Evolutionary conservation across 345 rosid genomes (phyloP), one percentile per base, ranked within the genome.

Genomic region (Pugionium dolabratum): DNA sequence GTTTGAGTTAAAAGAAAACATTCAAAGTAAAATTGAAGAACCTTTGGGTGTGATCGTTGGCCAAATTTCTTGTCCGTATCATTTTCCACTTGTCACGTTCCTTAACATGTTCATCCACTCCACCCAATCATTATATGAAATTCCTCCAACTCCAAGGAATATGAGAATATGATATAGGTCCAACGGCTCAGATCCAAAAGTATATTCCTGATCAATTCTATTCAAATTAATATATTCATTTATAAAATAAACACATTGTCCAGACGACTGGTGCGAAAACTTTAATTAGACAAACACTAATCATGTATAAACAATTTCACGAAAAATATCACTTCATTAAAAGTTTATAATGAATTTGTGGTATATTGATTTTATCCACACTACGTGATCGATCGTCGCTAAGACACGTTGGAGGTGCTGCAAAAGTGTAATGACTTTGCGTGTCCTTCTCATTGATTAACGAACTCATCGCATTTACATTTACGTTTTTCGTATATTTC

Each of bases 11-110:
- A 33, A 41, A 33, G 40, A 48, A 32, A 48, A 55, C 52, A 62
- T 63, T 62, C 51, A 71, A 18, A 7, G 51, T 71, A 47, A 2
- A 53, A n/a, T 18, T 50, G 36, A 7, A 60, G 39, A 69, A 69
- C 60, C 54, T 52, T 59, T 69, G 61, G 74, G 47, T 69, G 54
- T 60, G 67, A 60, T 69, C 47, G 60, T 69, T 69, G 54, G 69
- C 37, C 43, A 53, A 56, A 42, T 71, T 39, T 56, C 2, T 37
- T 41, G 64, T 39, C 65, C 58, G 65, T 5, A 27, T 46, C 64
- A 35, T 32, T 36, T 9, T 64, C 71, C 76, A 56, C 50, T 55
- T 64, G 71, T 72, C 76, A 64, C 66, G 65, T 64, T 56, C 58
- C 64, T 31, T 64, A 49, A 62, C 65, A 56, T 63, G 64, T 56